Evolutionary conservation across 345 rosid genomes (phyloP), one percentile per base, ranked within the genome.

Genomic region (Acer saccharum): DNA sequence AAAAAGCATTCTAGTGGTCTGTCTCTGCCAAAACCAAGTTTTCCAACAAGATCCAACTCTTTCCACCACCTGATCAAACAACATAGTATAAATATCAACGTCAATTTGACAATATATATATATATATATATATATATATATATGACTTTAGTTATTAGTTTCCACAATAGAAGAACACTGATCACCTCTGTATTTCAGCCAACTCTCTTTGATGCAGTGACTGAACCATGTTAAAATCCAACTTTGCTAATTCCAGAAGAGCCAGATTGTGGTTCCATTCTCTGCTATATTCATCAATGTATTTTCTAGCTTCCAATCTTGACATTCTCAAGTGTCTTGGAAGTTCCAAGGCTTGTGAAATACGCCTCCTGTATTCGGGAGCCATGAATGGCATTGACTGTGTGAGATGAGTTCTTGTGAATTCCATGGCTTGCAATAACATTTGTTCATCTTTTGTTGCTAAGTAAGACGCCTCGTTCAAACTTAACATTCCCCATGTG

Each of bases 321-420:
- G 78, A 4, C 84, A 81, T 81, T 65, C 80, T 81, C 60, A 81
- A 23, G 60, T 77, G 84, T 62, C 80, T 68, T 4, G 84, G 83
- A 62, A 77, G 67, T 61, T 77, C 77, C 66, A 77, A 52, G 16
- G 79, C 76, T 27, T 71, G 61, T 8, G 41, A 27, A 18, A 80
- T n/a, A 18, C 17, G 18, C 23, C 21, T 25, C 20, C 46, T 39
- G 4, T 32, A 55, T 10, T 72, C 14, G 1, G 72, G n/a, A 10
- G 41, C n/a, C 72, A 55, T 65, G 58, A 55, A 27, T 11, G 76
- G 65, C 50, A 62, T 54, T 23, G 64, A 66, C 35, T 7, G 18
- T 57, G 20, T 6, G 50, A 81, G 61, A 44, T 69, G 61, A 13
- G 35, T 77, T 68, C 14, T 73, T 11, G 84, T 77, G 52, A 17